Evolutionary conservation across 2,329 filamentous ascomycete genomes (phyloP).

Genomic region (Colletotrichum tropicale): DNA sequence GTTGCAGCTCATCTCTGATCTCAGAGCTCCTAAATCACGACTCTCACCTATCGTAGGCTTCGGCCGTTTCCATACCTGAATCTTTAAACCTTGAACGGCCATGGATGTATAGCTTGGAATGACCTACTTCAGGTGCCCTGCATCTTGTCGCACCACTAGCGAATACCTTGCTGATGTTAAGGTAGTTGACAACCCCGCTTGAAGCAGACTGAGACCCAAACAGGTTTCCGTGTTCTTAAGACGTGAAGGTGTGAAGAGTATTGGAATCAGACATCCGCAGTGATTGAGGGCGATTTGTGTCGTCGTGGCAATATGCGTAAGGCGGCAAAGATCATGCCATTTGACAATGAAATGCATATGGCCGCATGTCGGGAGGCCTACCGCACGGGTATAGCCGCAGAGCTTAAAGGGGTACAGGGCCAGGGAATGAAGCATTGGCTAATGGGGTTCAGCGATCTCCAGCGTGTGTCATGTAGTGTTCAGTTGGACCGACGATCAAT

Average conservation of each 20-base stretch:
- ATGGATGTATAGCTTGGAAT: rapidly evolving
- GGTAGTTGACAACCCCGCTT: too few relatives aligned
- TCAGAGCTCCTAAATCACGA: neutral
- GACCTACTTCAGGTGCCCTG: neutral
- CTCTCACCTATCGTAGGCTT: rapidly evolving
- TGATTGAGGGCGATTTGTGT: neutral
- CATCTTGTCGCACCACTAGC: neutral
- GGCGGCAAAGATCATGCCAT: neutral
- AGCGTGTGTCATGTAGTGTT: neutral
- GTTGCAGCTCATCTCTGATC: neutral
- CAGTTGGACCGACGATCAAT: neutral
- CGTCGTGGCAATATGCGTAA: neutral
- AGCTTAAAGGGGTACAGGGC: neutral
- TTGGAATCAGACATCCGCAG: neutral
- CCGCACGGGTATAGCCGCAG: neutral
- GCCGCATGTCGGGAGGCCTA: neutral
- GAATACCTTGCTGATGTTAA: neutral
- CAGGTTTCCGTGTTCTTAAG: neutral
- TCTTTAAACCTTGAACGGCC: neutral
- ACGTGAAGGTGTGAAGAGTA: neutral
- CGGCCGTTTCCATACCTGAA: neutral
- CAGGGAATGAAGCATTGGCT: neutral
- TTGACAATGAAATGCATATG: neutral
- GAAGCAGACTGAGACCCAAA: neutral
- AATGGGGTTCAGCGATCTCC: neutral